Evolutionary conservation across 257 asterid genomes (phyloP).

Genomic region (Vinca minor): DNA sequence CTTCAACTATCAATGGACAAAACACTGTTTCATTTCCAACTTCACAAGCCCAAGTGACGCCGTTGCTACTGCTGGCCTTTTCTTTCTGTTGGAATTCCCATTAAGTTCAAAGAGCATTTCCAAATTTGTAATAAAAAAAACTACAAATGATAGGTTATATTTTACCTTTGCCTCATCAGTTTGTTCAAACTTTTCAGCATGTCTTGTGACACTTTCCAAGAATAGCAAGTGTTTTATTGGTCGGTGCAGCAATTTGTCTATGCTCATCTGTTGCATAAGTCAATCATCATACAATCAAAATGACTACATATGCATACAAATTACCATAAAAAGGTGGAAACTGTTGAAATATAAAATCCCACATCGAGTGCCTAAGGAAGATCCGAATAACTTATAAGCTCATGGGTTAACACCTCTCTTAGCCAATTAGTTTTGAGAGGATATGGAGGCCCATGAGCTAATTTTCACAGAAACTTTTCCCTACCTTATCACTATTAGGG

Average conservation of each 20-base stretch:
- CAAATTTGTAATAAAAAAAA: background rate
- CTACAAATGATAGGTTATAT: background rate
- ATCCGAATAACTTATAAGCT: too few relatives aligned
- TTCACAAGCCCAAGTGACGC: slow-evolving; percentile 90
- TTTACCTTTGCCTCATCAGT: slow-evolving; percentile 41
- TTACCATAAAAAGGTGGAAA: too few relatives aligned
- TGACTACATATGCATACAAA: background rate
- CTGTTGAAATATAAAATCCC: too few relatives aligned
- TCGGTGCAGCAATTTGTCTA: slow-evolving; percentile 68
- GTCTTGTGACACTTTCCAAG: slow-evolving; percentile 62
- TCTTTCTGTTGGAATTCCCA: slow-evolving; percentile 23
- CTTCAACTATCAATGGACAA: slow-evolving; percentile 83
- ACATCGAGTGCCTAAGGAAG: too few relatives aligned
- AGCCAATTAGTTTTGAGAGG: background rate
- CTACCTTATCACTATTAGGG: slow-evolving; percentile 80
- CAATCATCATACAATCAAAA: slow-evolving; percentile 20
- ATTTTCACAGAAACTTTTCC: slow-evolving; percentile 5
- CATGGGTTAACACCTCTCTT: too few relatives aligned
- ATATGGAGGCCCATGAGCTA: too few relatives aligned
- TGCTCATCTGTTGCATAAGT: slow-evolving; percentile 72
- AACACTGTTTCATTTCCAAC: slow-evolving; percentile 55
- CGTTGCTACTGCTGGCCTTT: slow-evolving; percentile 19
- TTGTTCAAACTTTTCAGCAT: slow-evolving; percentile 39
- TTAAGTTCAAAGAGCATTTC: background rate
- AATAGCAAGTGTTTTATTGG: slow-evolving; percentile 73